A percentile compares a stretch with the other conserved stretches of the same genome.
Evolutionary conservation across 2,329 filamentous ascomycete genomes (phyloP).

Genomic region (Coniochaeta ligniaria): DNA sequence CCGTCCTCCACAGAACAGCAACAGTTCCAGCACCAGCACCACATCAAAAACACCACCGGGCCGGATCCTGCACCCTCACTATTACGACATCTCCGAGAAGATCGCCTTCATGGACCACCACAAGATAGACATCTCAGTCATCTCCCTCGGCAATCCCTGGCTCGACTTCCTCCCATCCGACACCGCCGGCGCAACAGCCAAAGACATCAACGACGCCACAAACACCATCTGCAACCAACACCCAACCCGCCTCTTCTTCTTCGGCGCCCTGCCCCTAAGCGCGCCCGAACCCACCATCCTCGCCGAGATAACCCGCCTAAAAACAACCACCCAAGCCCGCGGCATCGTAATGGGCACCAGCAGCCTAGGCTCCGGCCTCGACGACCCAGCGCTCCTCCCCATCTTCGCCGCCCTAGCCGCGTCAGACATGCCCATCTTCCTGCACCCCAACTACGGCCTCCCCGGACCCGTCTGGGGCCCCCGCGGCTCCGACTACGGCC

Average conservation of each 20-base stretch:
- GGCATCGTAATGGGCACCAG: constrained; percentile 84
- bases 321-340: constrained; percentile 57
- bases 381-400: constrained; percentile 66
- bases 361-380: constrained; percentile 71
- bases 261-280: constrained; percentile 73
- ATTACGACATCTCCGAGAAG: constrained; percentile 73
- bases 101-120: constrained; percentile 84
- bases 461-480: constrained; percentile 75
- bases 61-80: constrained; percentile 75
- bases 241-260: constrained; percentile 69
- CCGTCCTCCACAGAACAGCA: background rate
- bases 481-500: constrained; percentile 66
- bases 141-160: constrained; percentile 91
- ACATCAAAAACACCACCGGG: constrained; percentile 56
- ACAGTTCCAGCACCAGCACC: constrained; percentile 36
- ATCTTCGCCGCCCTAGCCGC: constrained; percentile 65
- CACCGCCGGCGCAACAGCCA: constrained; percentile 57
- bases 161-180: constrained; percentile 67
- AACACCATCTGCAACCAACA: constrained; percentile 61
- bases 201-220: constrained; percentile 70
- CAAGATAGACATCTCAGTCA: constrained; percentile 72
- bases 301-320: constrained; percentile 57
- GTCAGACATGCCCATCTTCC: constrained; percentile 61
- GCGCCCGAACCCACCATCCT: constrained; percentile 56
- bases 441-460: constrained; percentile 89